Evolutionary conservation across 2,329 filamentous ascomycete genomes (phyloP), one percentile per base, ranked within the genome.

Genomic region (Incumbomyces delicatus): DNA sequence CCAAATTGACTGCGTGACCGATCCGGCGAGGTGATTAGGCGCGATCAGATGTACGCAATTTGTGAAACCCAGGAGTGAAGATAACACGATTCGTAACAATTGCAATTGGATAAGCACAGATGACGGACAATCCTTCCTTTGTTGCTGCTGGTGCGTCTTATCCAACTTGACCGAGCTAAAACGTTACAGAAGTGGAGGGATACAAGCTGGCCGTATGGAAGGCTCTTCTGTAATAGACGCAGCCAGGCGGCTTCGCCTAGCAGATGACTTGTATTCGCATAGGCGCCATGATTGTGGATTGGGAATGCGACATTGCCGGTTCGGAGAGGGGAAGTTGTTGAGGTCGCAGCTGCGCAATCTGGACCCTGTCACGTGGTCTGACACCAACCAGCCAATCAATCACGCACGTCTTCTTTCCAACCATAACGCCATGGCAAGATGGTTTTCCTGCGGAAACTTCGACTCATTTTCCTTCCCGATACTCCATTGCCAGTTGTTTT

Each of bases 221-320:
- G 63, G 59, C 56, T 60, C 62, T 63, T 61, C 62, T 55, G 60
- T 54, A 58, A 62, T 60, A 57, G 59, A 61, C 61, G 59, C 51
- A 63, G 68, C 68, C 60, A 70, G 68, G 70, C 68, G 60, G 57
- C 48, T 47, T 56, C 61, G 68, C 66, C 67, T 69, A 73, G 69
- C 67, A 62, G 57, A 53, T 54, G 57, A 54, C 56, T 41, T 42
- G 35, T 50, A 30, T 50, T 44, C 46, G 49, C 52, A 51, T 46
- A 30, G 42, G 51, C 52, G 46, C 44, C 57, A 53, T 57, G 47
- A 50, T 44, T 50, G 61, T 61, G 45, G 54, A 57, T 37, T 27
- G 29, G 18, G 18, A 14, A 41, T 30, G 38, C 46, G 46, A 50
- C 41, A 46, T 50, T 50, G 52, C 38, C 33, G 42, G 33, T 16